phyloP scores from a whole-genome alignment of 108 stramenopile species.

The Skeletonema marinoi region DNA sequence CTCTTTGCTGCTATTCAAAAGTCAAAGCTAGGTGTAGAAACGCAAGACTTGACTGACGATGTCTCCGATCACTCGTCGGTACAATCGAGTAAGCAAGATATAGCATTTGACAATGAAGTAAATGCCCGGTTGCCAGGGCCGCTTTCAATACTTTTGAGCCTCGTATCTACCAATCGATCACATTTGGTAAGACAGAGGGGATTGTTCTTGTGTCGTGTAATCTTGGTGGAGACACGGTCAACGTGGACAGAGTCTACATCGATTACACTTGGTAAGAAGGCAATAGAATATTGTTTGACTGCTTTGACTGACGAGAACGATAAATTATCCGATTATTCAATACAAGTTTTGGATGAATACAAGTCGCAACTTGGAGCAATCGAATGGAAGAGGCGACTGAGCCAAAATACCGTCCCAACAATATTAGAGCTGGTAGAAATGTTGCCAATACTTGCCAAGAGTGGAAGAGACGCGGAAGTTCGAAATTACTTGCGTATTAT shows the following conservation, averaged over 20 bases:
- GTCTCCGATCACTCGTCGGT: background rate
- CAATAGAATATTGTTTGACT: conserved; percentile 48
- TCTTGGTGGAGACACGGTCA: conserved; percentile 35
- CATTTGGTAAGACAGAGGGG: conserved; percentile 33
- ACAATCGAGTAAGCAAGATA: background rate
- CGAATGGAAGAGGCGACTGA: conserved; percentile 30
- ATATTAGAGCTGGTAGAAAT: conserved; percentile 45
- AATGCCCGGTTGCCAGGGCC: conserved; percentile 48
- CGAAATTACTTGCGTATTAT: conserved; percentile 37
- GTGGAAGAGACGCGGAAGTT: conserved; percentile 41
- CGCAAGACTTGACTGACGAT: background rate
- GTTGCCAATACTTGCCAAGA: conserved; percentile 37
- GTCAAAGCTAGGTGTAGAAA: background rate
- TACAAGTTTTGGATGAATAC: conserved; percentile 10
- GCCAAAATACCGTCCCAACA: conserved; percentile 31
- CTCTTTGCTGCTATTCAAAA: conserved; percentile 13
- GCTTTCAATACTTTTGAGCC: conserved; percentile 31
- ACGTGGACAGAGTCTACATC: conserved; percentile 34
- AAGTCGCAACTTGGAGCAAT: conserved; percentile 15
- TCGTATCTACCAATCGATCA: conserved; percentile 23
- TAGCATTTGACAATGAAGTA: conserved; percentile 37
- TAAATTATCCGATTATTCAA: conserved; percentile 2
- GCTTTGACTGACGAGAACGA: conserved; percentile 15
- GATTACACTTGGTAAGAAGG: conserved; percentile 19
- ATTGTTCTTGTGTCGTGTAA: conserved; percentile 16